Evolutionary conservation across 768 basidiomycete species (phyloP), one percentile per base, ranked within the genome.

Genomic region (Lyophyllum atratum): DNA sequence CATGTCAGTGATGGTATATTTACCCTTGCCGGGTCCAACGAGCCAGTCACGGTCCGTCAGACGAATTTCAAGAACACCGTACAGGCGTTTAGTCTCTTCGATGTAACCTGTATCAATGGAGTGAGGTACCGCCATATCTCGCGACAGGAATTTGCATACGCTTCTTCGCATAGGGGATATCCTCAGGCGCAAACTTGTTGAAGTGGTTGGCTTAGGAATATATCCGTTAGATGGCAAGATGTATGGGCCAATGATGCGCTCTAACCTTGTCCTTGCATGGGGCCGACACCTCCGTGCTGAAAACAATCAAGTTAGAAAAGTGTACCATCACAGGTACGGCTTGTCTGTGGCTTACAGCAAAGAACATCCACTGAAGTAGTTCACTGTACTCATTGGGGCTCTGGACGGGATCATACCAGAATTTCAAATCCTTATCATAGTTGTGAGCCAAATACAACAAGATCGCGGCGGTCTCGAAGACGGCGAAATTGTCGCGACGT

Each of bases 341-440:
- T 8, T 2, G 14, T 21, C n/a, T n/a, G n/a, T n/a, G n/a, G 40
- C 48, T 67, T 75, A 88, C 87, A 7, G 85, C 82, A 62, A 93
- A 95, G 75, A 93, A 91, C 44, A 93, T 84, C 94, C 92, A 95
- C 66, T 92, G 92, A 24, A 92, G 64, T 74, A 84, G 78, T 71
- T 90, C 86, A 65, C 84, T 88, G 64, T 87, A 85, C 31, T 85
- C 77, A 42, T 90, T 77, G 1, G 85, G 78, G 2, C 83, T 73
- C 21, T 64, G 75, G 25, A 62, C 72, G 2, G 77, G 73, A 61
- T 88, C 79, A 72, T 89, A 93, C 62, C 74, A 81, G 66, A 94
- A 90, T 61, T 81, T 80, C 65, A 79, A 72, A n/a, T 90, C 83
- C 62, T 79, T 85, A 70, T 96, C 94, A 65, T 88, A 94, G 67